Conservation (phyloP, 768 basidiomycete genomes). For the Mycena sanguinolenta region DNA sequence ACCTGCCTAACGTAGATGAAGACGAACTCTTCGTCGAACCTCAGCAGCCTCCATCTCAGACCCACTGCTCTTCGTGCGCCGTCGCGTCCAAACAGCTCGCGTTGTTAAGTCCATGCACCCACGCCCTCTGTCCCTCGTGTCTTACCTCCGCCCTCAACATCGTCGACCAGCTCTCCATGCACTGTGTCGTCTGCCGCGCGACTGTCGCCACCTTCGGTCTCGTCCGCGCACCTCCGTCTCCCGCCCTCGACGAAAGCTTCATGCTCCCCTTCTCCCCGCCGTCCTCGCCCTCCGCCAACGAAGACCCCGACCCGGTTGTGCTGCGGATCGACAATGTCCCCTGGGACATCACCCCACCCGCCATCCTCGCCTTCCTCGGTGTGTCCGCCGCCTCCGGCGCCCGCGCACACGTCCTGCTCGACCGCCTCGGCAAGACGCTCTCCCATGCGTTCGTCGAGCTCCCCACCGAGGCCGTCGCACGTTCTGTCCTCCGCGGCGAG, state of each 20-base stretch:
- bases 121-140: constrained; percentile 84
- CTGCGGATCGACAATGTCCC: constrained; percentile 91
- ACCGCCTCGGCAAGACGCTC: constrained; percentile 85
- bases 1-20: constrained; percentile 36
- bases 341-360: constrained; percentile 90
- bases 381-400: constrained; percentile 76
- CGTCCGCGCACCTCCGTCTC: constrained; percentile 39
- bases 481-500: constrained; percentile 74
- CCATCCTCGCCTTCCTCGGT: constrained; percentile 76
- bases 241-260: constrained; percentile 32
- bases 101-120: constrained; percentile 79
- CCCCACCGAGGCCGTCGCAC: constrained; percentile 69
- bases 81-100: constrained; percentile 58
- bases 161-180: constrained; percentile 90
- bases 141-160: constrained; percentile 90
- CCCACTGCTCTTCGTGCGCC: constrained; percentile 49
- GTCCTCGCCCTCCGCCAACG: constrained; percentile 28
- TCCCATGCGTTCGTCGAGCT: constrained; percentile 90
- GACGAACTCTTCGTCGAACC: constrained; percentile 31
- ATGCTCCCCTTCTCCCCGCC: constrained; percentile 33
- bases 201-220: constrained; percentile 80
- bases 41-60: constrained; percentile 16
- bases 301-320: constrained; percentile 65
- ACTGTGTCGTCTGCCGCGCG: constrained; percentile 82
- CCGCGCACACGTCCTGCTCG: constrained; percentile 83